These are phyloP conservation scores for Thelephora terrestris DNA, from an alignment of 1,284 basidiomycete genomes.

Conservation along the genomic window DNA sequence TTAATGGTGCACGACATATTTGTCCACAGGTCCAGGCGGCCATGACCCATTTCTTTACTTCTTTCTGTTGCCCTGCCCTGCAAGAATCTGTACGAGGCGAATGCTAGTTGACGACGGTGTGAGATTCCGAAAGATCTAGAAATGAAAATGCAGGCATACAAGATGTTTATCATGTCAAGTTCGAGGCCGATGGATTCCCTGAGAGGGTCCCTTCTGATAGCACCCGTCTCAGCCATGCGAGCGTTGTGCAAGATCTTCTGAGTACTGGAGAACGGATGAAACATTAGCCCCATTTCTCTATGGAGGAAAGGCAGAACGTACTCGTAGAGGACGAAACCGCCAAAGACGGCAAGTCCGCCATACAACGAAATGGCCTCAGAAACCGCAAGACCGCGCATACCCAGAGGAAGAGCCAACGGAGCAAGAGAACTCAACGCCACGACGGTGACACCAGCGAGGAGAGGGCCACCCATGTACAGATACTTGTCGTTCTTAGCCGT, in stretches of 20 bases:
- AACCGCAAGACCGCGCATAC: slow-evolving; percentile 65
- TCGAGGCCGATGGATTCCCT: slow-evolving; percentile 73
- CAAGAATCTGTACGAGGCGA: slow-evolving; percentile 76
- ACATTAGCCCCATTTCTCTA: not conserved
- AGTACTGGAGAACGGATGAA: slow-evolving; percentile 33
- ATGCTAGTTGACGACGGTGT: slow-evolving; percentile 35
- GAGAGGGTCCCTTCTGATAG: slow-evolving; percentile 64
- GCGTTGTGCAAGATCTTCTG: slow-evolving; percentile 78
- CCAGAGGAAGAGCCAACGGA: slow-evolving; percentile 79
- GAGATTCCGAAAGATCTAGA: not conserved
- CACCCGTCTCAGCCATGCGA: slow-evolving; percentile 60
- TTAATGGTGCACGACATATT: too few relatives aligned
- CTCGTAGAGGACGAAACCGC: slow-evolving; percentile 84
- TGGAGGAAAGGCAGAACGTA: slow-evolving; percentile 26
- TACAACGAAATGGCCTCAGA: slow-evolving; percentile 76
- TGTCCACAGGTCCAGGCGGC: too few relatives aligned
- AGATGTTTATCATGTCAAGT: slow-evolving; percentile 84
- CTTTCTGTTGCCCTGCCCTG: slow-evolving; percentile 47
- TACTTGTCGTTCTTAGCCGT: slow-evolving; percentile 86
- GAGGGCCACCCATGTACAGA: slow-evolving; percentile 75
- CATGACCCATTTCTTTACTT: slow-evolving; percentile 23
- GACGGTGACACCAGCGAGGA: slow-evolving; percentile 79
- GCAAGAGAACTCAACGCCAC: slow-evolving; percentile 81
- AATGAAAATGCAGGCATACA: slow-evolving; percentile 34
- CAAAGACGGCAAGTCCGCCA: slow-evolving; percentile 81